Conservation (phyloP, 2,329 filamentous ascomycete genomes). For the Hypoxylon sp. region DNA sequence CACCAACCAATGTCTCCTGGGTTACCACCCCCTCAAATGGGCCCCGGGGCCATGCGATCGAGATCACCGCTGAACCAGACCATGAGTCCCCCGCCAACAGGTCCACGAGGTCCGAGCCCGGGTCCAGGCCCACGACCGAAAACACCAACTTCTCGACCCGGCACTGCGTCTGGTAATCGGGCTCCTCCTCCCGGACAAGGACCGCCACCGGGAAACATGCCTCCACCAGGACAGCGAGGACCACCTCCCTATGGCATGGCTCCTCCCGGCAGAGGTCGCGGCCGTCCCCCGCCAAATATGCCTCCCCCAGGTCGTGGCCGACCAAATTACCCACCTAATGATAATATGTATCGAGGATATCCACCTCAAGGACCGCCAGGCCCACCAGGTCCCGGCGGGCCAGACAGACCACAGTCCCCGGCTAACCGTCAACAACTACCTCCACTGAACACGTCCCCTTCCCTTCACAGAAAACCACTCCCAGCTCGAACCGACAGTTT, state of each 20-base stretch:
- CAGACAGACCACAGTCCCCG: constrained; percentile 45
- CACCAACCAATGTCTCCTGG: constrained; percentile 57
- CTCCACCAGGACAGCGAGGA: constrained; percentile 51
- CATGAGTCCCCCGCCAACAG: constrained; percentile 51
- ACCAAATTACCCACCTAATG: constrained; percentile 48
- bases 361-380: constrained; percentile 45
- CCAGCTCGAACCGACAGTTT: constrained; percentile 58
- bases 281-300: constrained; percentile 51
- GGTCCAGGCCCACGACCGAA: constrained; percentile 54
- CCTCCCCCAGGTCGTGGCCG: constrained; percentile 50
- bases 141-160: constrained; percentile 52
- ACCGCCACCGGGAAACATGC: constrained; percentile 46
- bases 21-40: constrained; percentile 60
- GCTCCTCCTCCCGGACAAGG: constrained; percentile 48
- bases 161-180: constrained; percentile 49
- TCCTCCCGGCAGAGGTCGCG: constrained; percentile 48
- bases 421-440: constrained; percentile 45
- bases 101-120: constrained; percentile 53
- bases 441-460: constrained; percentile 59
- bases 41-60: constrained; percentile 60
- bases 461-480: constrained; percentile 67
- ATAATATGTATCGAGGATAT: constrained; percentile 49
- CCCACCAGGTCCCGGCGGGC: constrained; percentile 41
- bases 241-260: constrained; percentile 52
- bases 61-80: constrained; percentile 62